Conservation (phyloP, 768 basidiomycete genomes). For the Lactarius deliciosus region DNA sequence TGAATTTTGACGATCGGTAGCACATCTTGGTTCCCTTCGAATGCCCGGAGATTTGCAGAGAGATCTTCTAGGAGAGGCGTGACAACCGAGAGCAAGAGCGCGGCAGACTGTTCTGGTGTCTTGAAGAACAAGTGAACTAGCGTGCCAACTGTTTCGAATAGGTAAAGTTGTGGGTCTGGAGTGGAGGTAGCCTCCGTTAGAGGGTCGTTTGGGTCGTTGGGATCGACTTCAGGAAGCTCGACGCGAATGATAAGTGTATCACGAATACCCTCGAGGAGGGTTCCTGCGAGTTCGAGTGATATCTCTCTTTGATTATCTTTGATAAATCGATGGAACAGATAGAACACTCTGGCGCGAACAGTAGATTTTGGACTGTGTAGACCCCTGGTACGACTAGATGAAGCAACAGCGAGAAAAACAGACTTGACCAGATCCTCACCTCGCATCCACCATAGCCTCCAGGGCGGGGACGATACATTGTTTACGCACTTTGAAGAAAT, state of each 20-base stretch:
- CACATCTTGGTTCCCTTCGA: constrained; percentile 61
- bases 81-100: constrained; percentile 71
- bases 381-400: constrained; percentile 52
- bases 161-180: constrained; percentile 89
- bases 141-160: constrained; percentile 89
- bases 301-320: constrained; percentile 79
- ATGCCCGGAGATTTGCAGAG: constrained; percentile 52
- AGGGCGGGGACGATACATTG: constrained; percentile 85
- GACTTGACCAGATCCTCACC: constrained; percentile 49
- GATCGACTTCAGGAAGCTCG: constrained; percentile 75
- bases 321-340: constrained; percentile 92
- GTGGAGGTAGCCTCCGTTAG: constrained; percentile 75
- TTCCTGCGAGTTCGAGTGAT: constrained; percentile 64
- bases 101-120: constrained; percentile 63
- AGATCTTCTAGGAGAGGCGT: constrained; percentile 80
- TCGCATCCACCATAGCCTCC: constrained; percentile 80
- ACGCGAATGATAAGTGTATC: constrained; percentile 78
- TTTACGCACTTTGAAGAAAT: constrained; percentile 94
- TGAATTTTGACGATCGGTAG: constrained; percentile 85
- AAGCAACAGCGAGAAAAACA: background rate
- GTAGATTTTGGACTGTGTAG: constrained; percentile 73
- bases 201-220: constrained; percentile 57
- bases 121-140: constrained; percentile 76
- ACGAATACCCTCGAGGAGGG: constrained; percentile 68
- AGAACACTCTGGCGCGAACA: constrained; percentile 78